Conservation (phyloP, 306 rosid genomes). For the Clitoria ternatea region DNA sequence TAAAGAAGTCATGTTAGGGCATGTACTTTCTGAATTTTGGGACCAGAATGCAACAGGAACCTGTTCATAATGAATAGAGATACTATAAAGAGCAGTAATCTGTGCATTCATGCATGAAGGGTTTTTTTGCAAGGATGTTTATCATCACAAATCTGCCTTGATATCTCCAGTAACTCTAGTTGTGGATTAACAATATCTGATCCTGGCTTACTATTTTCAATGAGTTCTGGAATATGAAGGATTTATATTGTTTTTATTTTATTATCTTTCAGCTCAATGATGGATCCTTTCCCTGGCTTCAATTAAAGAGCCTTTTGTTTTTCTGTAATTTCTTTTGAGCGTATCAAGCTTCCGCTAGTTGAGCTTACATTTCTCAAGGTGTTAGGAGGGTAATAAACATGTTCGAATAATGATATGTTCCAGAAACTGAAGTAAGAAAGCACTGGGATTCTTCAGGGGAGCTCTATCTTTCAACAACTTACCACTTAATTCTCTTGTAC, state of each 20-base stretch:
- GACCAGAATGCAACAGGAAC: slow-evolving; percentile 6
- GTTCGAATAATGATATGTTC: not conserved
- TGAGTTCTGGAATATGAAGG: not conserved
- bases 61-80: not conserved
- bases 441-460: not conserved
- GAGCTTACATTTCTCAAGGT: not conserved
- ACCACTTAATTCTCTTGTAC: not conserved
- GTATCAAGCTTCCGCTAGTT: slow-evolving; percentile 6
- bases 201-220: not conserved
- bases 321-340: not conserved
- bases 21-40: not conserved
- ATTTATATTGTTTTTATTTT: not conserved
- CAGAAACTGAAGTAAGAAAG: not conserved
- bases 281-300: slow-evolving; percentile 9
- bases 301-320: not conserved
- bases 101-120: not conserved
- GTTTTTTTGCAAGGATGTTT: not conserved
- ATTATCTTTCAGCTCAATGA: not conserved
- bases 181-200: not conserved
- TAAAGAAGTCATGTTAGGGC: not conserved
- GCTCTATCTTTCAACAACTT: not conserved
- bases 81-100: not conserved
- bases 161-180: not conserved
- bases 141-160: not conserved
- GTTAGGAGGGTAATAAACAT: not conserved